Percentiles rank a stretch among this genome's conserved stretches.
Evolutionary conservation across 805 yeast species (phyloP).

Genomic region (Candida peoriensis): DNA sequence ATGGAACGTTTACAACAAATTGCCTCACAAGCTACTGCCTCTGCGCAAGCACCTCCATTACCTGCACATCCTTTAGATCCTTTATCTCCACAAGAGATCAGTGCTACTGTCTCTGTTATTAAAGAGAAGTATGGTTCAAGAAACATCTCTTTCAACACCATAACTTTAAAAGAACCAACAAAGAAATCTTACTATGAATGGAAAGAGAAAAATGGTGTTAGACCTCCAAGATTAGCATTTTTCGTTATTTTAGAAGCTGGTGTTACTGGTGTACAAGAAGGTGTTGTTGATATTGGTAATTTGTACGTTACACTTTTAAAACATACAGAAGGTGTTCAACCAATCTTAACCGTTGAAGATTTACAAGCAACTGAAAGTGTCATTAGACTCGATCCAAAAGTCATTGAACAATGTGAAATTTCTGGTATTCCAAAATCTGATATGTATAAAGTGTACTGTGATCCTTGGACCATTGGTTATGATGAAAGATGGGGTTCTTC

Average conservation of each 20-base stretch:
- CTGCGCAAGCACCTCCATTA: conserved; percentile 45
- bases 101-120: conserved; percentile 48
- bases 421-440: conserved; percentile 58
- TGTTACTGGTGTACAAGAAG: conserved; percentile 62
- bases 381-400: conserved; percentile 65
- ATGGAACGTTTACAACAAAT: conserved; percentile 68
- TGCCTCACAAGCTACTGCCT: conserved; percentile 55
- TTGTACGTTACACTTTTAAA: conserved; percentile 42
- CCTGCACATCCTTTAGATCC: conserved; percentile 73
- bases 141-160: conserved; percentile 55
- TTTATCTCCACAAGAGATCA: conserved; percentile 57
- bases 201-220: conserved; percentile 56
- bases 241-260: conserved; percentile 58
- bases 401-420: conserved; percentile 65
- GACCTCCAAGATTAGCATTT: conserved; percentile 66
- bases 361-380: conserved; percentile 56
- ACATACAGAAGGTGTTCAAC: conserved; percentile 59
- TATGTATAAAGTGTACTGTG: conserved; percentile 50
- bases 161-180: conserved; percentile 67
- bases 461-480: conserved; percentile 67
- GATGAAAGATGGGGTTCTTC: conserved; percentile 77
- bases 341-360: conserved; percentile 69
- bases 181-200: conserved; percentile 59
- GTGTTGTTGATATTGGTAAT: conserved; percentile 54
- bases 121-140: conserved; percentile 42